phyloP scores from a whole-genome alignment of 1,284 basidiomycete species.

The Cutaneotrichosporon mucoides region DNA sequence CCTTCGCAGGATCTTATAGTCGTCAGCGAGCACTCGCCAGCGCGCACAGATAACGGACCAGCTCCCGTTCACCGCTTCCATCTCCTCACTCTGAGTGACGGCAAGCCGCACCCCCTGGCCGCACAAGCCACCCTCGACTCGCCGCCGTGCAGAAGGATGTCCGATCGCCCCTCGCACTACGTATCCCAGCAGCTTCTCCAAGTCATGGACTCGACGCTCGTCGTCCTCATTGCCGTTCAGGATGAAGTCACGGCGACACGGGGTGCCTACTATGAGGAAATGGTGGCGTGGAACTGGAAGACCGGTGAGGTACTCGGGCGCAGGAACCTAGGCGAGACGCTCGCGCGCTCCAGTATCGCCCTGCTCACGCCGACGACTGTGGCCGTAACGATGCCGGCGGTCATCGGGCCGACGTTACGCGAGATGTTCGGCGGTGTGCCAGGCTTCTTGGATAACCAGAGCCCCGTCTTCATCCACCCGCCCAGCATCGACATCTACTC shows the following conservation, averaged over 20 bases:
- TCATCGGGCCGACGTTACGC: not conserved
- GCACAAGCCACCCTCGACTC: slow-evolving; percentile 34
- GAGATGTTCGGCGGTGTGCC: slow-evolving; percentile 5
- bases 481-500: slow-evolving; percentile 41
- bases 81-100: slow-evolving; percentile 39
- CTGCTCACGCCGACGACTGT: slow-evolving; percentile 17
- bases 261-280: slow-evolving; percentile 34
- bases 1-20: slow-evolving; percentile 48
- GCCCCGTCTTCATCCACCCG: slow-evolving; percentile 13
- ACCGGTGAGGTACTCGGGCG: slow-evolving; percentile 39
- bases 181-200: slow-evolving; percentile 44
- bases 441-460: not conserved
- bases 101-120: slow-evolving; percentile 44
- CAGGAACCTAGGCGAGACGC: slow-evolving; percentile 6
- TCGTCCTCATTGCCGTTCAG: slow-evolving; percentile 36
- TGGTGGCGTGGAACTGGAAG: slow-evolving; percentile 49
- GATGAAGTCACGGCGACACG: slow-evolving; percentile 12
- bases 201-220: slow-evolving; percentile 46
- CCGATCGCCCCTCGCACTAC: not conserved
- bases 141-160: slow-evolving; percentile 18
- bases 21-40: slow-evolving; percentile 30
- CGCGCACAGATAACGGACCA: not conserved
- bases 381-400: slow-evolving; percentile 9
- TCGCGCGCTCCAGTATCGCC: slow-evolving; percentile 7
- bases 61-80: slow-evolving; percentile 41